Conservation (phyloP, 1,284 basidiomycete genomes). For the Porogramme epimiltina region DNA sequence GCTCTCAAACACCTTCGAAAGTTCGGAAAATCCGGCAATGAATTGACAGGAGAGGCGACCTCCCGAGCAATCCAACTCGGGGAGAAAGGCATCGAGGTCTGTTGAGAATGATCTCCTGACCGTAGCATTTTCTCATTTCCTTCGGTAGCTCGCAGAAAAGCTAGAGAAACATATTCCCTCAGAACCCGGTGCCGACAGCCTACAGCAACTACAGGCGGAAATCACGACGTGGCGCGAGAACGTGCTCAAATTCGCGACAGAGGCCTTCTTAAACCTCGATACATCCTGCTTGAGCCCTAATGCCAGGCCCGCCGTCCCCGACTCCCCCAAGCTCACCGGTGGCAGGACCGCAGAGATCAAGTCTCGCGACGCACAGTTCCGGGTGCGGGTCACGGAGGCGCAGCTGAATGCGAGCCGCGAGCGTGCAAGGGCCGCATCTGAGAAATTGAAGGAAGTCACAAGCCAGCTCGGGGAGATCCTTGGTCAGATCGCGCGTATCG, state of each 20-base stretch:
- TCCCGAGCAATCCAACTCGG: neutral
- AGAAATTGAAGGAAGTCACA: slow-evolving; percentile 7
- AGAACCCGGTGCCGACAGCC: too few species aligned
- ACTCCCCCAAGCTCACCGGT: neutral
- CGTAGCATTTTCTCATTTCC: too few species aligned
- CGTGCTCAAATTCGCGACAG: slow-evolving; percentile 3
- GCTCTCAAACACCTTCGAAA: neutral
- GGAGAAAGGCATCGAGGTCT: slow-evolving; percentile 2
- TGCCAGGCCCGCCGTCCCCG: slow-evolving; percentile 3
- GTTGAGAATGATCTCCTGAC: too few species aligned
- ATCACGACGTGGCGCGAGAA: slow-evolving; percentile 6
- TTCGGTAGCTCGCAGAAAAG: too few species aligned
- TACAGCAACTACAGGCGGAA: neutral
- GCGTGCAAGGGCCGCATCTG: slow-evolving; percentile 3
- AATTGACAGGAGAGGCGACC: neutral
- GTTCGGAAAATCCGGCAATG: neutral
- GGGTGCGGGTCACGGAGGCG: neutral
- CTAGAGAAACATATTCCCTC: too few species aligned
- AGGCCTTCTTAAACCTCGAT: slow-evolving; percentile 3
- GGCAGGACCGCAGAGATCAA: slow-evolving; percentile 5
- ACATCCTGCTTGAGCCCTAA: slow-evolving; percentile 3
- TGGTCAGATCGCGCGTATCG: slow-evolving; percentile 3
- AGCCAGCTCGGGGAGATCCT: slow-evolving; percentile 7
- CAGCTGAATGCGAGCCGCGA: slow-evolving; percentile 11
- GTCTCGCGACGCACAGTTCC: slow-evolving; percentile 4